phyloP scores from a whole-genome alignment of 805 yeast species.

The Lipomyces spencermartinsiae region DNA sequence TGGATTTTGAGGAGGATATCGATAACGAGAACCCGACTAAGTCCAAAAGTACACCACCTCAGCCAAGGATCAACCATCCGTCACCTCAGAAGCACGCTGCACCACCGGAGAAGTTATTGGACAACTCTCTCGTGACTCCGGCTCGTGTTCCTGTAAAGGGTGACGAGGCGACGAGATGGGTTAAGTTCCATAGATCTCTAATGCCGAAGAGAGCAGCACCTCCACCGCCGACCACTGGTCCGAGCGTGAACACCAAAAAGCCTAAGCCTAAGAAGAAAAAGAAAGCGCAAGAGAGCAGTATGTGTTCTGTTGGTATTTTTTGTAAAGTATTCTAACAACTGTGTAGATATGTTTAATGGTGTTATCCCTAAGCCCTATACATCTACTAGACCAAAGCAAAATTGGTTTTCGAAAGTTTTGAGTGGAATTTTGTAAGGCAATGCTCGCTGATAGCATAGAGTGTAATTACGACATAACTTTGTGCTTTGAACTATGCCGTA shows the following conservation, averaged over 20 bases:
- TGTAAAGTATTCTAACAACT: neutral
- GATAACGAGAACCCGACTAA: neutral
- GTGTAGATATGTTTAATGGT: constrained; percentile 21
- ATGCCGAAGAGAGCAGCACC: constrained; percentile 27
- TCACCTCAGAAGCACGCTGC: neutral
- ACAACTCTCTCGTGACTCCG: neutral
- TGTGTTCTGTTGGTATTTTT: neutral
- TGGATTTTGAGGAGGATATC: neutral
- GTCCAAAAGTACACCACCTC: neutral
- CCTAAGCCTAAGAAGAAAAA: constrained; percentile 9
- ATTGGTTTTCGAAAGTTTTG: constrained; percentile 30
- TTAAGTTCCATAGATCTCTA: constrained; percentile 17
- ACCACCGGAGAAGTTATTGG: neutral
- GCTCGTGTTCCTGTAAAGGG: neutral
- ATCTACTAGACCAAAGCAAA: constrained; percentile 19
- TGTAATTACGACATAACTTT: neutral
- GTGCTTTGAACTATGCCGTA: neutral
- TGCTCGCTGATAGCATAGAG: neutral
- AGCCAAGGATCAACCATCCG: neutral
- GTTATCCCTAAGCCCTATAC: constrained; percentile 14
- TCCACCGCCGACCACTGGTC: constrained; percentile 18
- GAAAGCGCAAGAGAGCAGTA: constrained; percentile 15
- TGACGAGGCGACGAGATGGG: constrained; percentile 16
- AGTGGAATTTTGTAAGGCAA: constrained; percentile 10
- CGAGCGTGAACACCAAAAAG: neutral